Base-by-base conservation (phyloP, 352 stramenopile genomes). In the Phytophthora quininea region DNA sequence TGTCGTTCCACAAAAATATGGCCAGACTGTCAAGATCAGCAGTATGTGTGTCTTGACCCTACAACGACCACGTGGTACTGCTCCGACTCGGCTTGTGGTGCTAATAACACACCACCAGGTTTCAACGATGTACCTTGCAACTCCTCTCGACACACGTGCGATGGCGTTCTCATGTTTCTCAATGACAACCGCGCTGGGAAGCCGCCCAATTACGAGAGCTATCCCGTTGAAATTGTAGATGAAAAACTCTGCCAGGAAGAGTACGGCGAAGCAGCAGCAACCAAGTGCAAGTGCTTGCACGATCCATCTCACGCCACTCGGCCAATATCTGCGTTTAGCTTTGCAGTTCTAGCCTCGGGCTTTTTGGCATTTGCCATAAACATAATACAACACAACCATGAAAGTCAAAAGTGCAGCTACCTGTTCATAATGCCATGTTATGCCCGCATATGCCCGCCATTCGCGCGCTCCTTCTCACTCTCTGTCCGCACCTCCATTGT, bases 161-260 rank as follows among this genome's bases (percentile, higher is more conserved):
- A 70, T 47, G 82, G 81, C 50, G 68, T 70, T 37, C 69, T 92
- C 51, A 82, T 82, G 76, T 85, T 93, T 58, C 69, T 95, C 15
- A 92, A 95, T 71, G 84, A 95, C 54, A 91, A 92, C 49, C 77
- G 83, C 0, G 83, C 77, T 0, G 86, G 82, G 5, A 94, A 94
- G 60, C 86, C 86, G n/a, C 79, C 80, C 8, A 83, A 88, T 58
- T 92, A 82, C 61, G 81, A 94, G 62, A 61, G 79, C 11, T 87
- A 84, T 47, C 62, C 84, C 7, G 80, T 95, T 43, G 83, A 95
- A 62, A 88, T 95, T 62, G 69, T 95, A 45, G 76, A 92, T 45
- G 74, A 89, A 60, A 42, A 54, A 6, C 62, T 32, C 3, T 93
- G 84, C 46, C 51, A 72, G 31, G 24, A 71, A n/a, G 47, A 77